A percentile compares a stretch with the other conserved stretches of the same genome.
Conservation (phyloP, 2,329 filamentous ascomycete species). For the Cyanodermella asteris region DNA sequence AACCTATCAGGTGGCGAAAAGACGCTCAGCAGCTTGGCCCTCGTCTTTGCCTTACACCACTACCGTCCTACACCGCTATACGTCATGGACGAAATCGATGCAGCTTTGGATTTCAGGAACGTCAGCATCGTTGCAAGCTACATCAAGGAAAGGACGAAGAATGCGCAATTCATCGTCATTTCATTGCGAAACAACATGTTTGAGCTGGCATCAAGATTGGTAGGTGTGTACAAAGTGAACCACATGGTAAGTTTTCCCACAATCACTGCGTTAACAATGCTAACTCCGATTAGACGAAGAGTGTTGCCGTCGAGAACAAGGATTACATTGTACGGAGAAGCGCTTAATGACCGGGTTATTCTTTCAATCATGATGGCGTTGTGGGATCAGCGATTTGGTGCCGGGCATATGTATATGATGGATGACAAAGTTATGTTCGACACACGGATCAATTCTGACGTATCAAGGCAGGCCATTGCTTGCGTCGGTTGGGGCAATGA, state of each 20-base stretch:
- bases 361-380: no score
- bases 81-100: conserved; percentile 99
- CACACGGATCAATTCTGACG: no score
- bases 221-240: conserved; percentile 98
- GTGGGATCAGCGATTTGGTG: no score
- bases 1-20: conserved; percentile 94
- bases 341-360: conserved; percentile 3
- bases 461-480: no score
- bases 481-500: no score
- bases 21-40: conserved; percentile 73
- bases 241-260: conserved; percentile 44
- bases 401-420: no score
- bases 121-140: conserved; percentile 96
- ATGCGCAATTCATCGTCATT: conserved; percentile 97
- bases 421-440: no score
- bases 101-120: conserved; percentile 90
- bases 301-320: conserved; percentile 67
- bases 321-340: conserved; percentile 42
- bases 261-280: neutral
- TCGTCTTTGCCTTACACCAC: conserved; percentile 96
- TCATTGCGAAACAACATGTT: conserved; percentile 99
- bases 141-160: conserved; percentile 97
- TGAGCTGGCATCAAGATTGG: conserved; percentile 80
- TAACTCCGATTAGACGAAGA: conserved; percentile 41
- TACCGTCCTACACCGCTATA: conserved; percentile 96